A percentile compares a stretch with the other conserved stretches of the same genome.
phyloP scores from a whole-genome alignment of 805 yeast genomes.

The Monosporozyma unispora region DNA sequence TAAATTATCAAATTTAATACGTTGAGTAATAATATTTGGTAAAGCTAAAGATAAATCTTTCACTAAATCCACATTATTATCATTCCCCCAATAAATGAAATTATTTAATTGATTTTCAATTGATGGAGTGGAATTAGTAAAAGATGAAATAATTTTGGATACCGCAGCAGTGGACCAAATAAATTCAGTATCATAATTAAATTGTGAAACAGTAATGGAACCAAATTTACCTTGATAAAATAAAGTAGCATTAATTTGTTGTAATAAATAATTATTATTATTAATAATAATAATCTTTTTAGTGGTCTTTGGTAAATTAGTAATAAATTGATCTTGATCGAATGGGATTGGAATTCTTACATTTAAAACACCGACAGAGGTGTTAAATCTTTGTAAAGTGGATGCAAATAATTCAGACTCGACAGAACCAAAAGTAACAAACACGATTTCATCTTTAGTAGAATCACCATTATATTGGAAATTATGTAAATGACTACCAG shows the following conservation, averaged over 20 bases:
- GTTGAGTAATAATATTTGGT: constrained; percentile 41
- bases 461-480: constrained; percentile 52
- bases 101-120: constrained; percentile 5
- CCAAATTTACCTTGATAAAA: constrained; percentile 35
- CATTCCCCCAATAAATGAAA: constrained; percentile 58
- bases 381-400: constrained; percentile 8
- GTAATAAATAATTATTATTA: constrained; percentile 38
- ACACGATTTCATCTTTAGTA: constrained; percentile 54
- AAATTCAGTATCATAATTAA: constrained; percentile 42
- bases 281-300: constrained; percentile 54
- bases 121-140: constrained; percentile 17
- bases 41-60: constrained; percentile 61
- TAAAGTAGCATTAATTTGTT: constrained; percentile 66
- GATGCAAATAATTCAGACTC: constrained; percentile 48
- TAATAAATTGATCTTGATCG: constrained; percentile 50
- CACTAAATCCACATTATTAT: constrained; percentile 53
- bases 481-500: constrained; percentile 21
- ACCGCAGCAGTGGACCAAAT: constrained; percentile 50
- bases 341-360: constrained; percentile 79
- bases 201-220: constrained; percentile 40
- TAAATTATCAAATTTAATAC: constrained; percentile 64
- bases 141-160: constrained; percentile 40
- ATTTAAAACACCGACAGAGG: constrained; percentile 48
- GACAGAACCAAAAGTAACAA: constrained; percentile 69
- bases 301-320: constrained; percentile 48